These are phyloP conservation scores for Trichoderma gracile DNA, from an alignment of 2,329 filamentous ascomycete genomes.

Conservation along the genomic window DNA sequence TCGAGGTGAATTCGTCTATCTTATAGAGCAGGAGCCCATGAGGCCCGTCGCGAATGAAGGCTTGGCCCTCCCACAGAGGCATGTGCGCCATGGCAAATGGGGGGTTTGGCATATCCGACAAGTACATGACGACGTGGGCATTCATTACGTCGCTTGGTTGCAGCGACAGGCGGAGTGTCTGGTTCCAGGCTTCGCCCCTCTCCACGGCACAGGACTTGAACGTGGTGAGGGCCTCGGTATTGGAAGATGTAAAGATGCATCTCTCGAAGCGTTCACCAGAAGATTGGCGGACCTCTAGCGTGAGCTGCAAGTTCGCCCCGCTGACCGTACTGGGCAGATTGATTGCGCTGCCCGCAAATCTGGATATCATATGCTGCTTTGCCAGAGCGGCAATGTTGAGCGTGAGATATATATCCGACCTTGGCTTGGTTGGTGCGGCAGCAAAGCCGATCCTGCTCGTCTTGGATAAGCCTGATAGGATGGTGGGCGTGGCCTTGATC, in stretches of 20 bases:
- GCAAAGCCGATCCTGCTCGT: constrained; percentile 93
- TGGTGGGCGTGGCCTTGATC: constrained; percentile 82
- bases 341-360: constrained; percentile 72
- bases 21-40: constrained; percentile 84
- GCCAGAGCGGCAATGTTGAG: constrained; percentile 76
- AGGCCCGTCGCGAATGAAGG: constrained; percentile 82
- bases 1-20: constrained; percentile 86
- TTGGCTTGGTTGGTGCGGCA: constrained; percentile 80
- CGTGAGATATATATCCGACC: constrained; percentile 95
- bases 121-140: constrained; percentile 84
- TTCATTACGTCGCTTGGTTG: constrained; percentile 76
- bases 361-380: constrained; percentile 68
- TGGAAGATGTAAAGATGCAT: constrained; percentile 85
- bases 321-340: constrained; percentile 62
- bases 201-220: constrained; percentile 86
- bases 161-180: constrained; percentile 81
- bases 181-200: constrained; percentile 80
- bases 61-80: constrained; percentile 88
- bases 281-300: constrained; percentile 79
- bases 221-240: constrained; percentile 73
- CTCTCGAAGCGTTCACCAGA: constrained; percentile 81
- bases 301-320: constrained; percentile 79
- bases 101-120: constrained; percentile 81
- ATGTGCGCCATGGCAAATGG: constrained; percentile 92
- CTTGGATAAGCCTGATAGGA: constrained; percentile 76